Conservation (phyloP, 495 filamentous ascomycete species). For the Aspergillus nanangensis region DNA sequence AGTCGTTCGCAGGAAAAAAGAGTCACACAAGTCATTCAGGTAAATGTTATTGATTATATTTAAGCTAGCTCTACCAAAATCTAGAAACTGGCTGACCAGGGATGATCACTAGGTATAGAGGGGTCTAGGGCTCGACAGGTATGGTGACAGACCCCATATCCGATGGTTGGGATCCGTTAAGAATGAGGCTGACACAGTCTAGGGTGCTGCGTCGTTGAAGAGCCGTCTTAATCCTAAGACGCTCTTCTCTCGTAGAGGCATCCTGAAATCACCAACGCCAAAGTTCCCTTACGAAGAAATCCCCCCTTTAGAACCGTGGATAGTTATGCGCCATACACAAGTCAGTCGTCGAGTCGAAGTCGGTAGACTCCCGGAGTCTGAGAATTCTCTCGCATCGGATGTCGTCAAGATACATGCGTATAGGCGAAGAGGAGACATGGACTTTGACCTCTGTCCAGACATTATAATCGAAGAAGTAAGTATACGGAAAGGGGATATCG, state of each 20-base stretch:
- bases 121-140: neutral
- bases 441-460: neutral
- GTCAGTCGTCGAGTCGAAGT: slow-evolving; percentile 7
- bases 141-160: too few species aligned
- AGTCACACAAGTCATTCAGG: neutral
- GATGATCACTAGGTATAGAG: neutral
- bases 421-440: neutral
- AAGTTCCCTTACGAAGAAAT: slow-evolving; percentile 5
- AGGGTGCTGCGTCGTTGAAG: too few species aligned
- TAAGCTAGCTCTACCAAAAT: neutral
- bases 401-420: slow-evolving; percentile 9
- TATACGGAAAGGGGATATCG: slow-evolving; percentile 2
- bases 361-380: neutral
- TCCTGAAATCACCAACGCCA: slow-evolving; percentile 7
- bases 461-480: slow-evolving; percentile 2
- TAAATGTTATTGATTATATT: too few species aligned
- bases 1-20: too few species aligned
- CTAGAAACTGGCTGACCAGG: neutral
- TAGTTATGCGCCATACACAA: neutral
- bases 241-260: neutral
- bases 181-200: too few species aligned
- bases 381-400: neutral
- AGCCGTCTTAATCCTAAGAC: too few species aligned
- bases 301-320: neutral
- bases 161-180: too few species aligned